A percentile compares a stretch with the other conserved stretches of the same genome.
These are phyloP conservation scores for Nissolia schottii DNA, from an alignment of 306 rosid genomes.

Conservation along the genomic window DNA sequence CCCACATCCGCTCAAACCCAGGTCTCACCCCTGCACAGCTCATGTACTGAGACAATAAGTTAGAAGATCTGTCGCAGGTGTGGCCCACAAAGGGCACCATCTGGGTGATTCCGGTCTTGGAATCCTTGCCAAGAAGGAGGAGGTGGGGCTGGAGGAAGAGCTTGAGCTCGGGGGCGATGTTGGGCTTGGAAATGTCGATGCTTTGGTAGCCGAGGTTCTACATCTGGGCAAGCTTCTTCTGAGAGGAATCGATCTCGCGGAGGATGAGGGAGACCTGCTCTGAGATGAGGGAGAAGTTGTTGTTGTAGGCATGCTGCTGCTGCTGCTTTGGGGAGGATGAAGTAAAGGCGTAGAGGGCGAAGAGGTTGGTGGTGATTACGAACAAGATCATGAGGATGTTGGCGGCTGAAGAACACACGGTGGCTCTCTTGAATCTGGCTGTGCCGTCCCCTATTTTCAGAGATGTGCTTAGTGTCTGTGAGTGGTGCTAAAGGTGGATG, in stretches of 20 bases:
- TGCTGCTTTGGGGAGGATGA: constrained; percentile 43
- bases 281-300: constrained; percentile 80
- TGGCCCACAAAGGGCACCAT: constrained; percentile 97
- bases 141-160: constrained; percentile 61
- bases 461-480: too few relatives aligned
- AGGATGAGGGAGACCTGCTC: constrained; percentile 80
- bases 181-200: constrained; percentile 80
- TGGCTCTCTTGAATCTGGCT: constrained; percentile 64
- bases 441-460: constrained; percentile 90
- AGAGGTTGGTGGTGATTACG: constrained; percentile 82
- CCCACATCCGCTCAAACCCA: too few relatives aligned
- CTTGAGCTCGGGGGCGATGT: constrained; percentile 56
- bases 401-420: constrained; percentile 67
- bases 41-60: constrained; percentile 72
- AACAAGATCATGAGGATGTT: constrained; percentile 83
- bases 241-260: constrained; percentile 70
- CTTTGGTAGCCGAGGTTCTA: constrained; percentile 76
- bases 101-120: constrained; percentile 80
- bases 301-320: constrained; percentile 44
- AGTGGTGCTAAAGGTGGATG: too few relatives aligned
- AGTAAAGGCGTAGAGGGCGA: constrained; percentile 88
- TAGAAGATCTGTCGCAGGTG: constrained; percentile 68
- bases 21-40: too few relatives aligned
- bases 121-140: constrained; percentile 84
- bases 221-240: constrained; percentile 76